phyloP scores from a whole-genome alignment of 2,329 filamentous ascomycete genomes.

The Fusarium sp. region DNA sequence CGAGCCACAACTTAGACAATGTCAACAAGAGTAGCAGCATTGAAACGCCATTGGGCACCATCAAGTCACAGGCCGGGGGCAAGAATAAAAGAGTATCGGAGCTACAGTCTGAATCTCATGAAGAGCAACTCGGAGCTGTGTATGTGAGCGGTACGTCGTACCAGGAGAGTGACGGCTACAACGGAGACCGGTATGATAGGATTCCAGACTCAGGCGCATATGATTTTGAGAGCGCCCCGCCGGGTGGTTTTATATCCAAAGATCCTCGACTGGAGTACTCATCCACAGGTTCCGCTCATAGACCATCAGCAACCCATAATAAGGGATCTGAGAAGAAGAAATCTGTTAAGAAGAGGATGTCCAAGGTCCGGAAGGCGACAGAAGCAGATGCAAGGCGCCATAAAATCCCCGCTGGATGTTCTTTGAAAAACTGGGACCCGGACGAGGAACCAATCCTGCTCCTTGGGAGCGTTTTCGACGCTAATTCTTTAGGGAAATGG shows the following conservation, averaged over 20 bases:
- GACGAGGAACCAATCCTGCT: background rate
- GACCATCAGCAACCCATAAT: fast-evolving
- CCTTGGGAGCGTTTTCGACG: background rate
- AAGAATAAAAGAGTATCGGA: background rate
- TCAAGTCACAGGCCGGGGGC: fast-evolving
- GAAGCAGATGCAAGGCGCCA: fast-evolving
- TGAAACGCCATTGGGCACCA: fast-evolving
- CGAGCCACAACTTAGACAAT: fast-evolving
- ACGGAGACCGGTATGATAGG: fast-evolving
- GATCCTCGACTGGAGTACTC: fast-evolving
- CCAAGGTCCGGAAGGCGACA: background rate
- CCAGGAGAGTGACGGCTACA: fast-evolving
- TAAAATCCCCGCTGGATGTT: background rate
- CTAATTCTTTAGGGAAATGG: background rate
- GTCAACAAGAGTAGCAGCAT: fast-evolving
- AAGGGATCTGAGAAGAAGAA: fast-evolving
- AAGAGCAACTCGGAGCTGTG: background rate
- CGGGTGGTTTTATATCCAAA: fast-evolving
- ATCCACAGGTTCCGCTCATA: fast-evolving
- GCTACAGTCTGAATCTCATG: background rate
- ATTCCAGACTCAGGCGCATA: background rate
- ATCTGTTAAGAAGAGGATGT: fast-evolving
- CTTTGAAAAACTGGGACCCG: background rate
- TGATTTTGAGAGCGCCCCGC: too few species aligned
- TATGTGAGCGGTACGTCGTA: background rate